Evolutionary conservation across 495 filamentous ascomycete species (phyloP), one percentile per base, ranked within the genome.

Genomic region (Sabuloglossum arenarium): DNA sequence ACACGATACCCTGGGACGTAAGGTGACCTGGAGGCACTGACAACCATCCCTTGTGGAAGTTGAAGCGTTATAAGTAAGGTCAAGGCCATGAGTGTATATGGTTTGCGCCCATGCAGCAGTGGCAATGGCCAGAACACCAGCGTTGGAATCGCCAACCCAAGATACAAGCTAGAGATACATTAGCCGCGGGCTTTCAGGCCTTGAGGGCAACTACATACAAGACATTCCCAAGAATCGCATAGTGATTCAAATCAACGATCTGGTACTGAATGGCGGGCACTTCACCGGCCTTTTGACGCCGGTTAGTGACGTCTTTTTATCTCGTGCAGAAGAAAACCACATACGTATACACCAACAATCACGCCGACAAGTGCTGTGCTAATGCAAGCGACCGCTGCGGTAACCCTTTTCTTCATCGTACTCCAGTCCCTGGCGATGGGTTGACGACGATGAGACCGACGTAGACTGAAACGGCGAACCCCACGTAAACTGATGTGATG

Each of bases 231-330:
- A 85, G 69, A 32, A 85, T 82, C 6, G 77, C 73, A 56, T 77
- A 75, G 60, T 85, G 78, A 53, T 76, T 59, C 58, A 77, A 72
- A 59, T 85, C 80, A 37, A 75, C 77, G 54, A 88, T 74, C 58
- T 74, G 76, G 61, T 86, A 84, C 64, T 85, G 81, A 45, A 88
- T 85, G 9, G 77, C 73, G n/a, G 81, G 80, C 6, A 84, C 80
- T 62, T 85, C 75, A 6, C 84, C 84, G 55, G 79, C 69, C 68
- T 71, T 50, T 51, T 6, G 5, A 10, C 19, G 6, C 21, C 28
- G 29, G 53, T 55, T 25, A 55, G 32, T 28, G n/a, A 47, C 14
- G 27, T 43, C 43, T 55, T n/a, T 28, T 28, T 3, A 29, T 25
- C 28, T 51, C 19, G 1, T 21, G 58, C 52, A 64, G 52, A 27